phyloP scores from a whole-genome alignment of 2,329 filamentous ascomycete species.

The Nemania diffusa region DNA sequence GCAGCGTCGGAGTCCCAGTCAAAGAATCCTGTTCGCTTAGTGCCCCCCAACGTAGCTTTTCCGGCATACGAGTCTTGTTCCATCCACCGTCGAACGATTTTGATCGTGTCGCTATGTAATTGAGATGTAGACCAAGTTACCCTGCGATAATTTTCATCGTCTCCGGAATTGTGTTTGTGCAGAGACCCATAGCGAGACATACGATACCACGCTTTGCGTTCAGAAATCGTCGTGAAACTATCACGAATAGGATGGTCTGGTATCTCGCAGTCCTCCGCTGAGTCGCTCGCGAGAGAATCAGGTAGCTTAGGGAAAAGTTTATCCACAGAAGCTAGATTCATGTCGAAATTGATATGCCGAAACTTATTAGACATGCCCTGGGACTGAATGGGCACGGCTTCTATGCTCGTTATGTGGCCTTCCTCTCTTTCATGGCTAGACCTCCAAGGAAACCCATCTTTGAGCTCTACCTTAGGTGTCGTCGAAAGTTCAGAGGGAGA shows the following conservation, averaged over 20 bases:
- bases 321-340: conserved; percentile 41
- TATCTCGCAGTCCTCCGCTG: conserved; percentile 47
- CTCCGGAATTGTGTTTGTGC: conserved; percentile 65
- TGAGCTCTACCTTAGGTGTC: conserved; percentile 37
- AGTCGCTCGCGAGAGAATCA: conserved; percentile 13
- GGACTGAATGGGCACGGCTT: conserved; percentile 24
- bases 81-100: conserved; percentile 73
- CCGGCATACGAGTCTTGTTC: conserved; percentile 70
- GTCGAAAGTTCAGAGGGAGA: conserved; percentile 33
- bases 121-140: conserved; percentile 68
- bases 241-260: conserved; percentile 62
- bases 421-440: conserved; percentile 5
- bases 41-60: conserved; percentile 57
- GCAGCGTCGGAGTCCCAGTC: conserved; percentile 68
- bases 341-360: conserved; percentile 42
- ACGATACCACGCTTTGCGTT: conserved; percentile 74
- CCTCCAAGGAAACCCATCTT: conserved; percentile 10
- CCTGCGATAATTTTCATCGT: conserved; percentile 69
- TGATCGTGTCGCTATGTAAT: conserved; percentile 63
- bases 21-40: conserved; percentile 62
- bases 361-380: conserved; percentile 47
- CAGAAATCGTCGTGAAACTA: conserved; percentile 63
- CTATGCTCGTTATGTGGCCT: neutral
- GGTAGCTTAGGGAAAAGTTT: conserved; percentile 49
- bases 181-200: conserved; percentile 69